Evolutionary conservation across 352 stramenopile genomes (phyloP).

Genomic region (Globisporangium nodosum): DNA sequence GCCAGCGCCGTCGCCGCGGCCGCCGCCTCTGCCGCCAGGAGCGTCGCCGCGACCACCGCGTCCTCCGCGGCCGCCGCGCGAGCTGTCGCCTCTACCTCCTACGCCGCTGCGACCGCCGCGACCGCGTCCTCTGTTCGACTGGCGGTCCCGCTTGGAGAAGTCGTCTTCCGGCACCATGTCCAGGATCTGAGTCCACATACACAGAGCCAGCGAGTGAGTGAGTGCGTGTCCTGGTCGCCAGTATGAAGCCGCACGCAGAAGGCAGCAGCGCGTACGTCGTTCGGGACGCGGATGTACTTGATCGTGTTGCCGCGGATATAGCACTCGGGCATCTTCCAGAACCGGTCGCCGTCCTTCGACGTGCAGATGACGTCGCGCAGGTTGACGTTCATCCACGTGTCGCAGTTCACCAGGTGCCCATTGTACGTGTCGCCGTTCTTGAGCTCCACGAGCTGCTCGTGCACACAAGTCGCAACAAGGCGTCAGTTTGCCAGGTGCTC

Average conservation of each 20-base stretch:
- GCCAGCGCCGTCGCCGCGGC: slow-evolving; percentile 18
- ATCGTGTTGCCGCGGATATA: slow-evolving; percentile 98
- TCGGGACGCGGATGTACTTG: slow-evolving; percentile 98
- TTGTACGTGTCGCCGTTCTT: slow-evolving; percentile 99
- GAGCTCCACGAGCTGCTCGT: slow-evolving; percentile 93
- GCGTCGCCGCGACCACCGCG: slow-evolving; percentile 20
- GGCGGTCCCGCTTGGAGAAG: slow-evolving; percentile 74
- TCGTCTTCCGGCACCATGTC: slow-evolving; percentile 95
- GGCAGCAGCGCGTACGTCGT: slow-evolving; percentile 70
- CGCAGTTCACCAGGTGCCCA: slow-evolving; percentile 94
- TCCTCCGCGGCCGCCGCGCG: slow-evolving; percentile 2
- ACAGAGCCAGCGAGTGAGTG: neutral
- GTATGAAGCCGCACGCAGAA: neutral
- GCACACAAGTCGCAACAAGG: neutral
- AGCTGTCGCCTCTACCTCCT: slow-evolving; percentile 20
- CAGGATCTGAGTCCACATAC: slow-evolving; percentile 55
- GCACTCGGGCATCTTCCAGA: slow-evolving; percentile 98
- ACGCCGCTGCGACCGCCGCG: slow-evolving; percentile 56
- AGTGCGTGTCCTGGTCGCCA: no score
- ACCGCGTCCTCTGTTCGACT: slow-evolving; percentile 65
- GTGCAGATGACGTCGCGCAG: slow-evolving; percentile 98
- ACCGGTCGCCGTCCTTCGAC: slow-evolving; percentile 95
- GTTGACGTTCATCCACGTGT: slow-evolving; percentile 99
- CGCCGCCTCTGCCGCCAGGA: slow-evolving; percentile 3
- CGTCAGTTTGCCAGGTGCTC: neutral